Evolutionary conservation across 768 basidiomycete species (phyloP).

Genomic region (Leccinum obscurum): DNA sequence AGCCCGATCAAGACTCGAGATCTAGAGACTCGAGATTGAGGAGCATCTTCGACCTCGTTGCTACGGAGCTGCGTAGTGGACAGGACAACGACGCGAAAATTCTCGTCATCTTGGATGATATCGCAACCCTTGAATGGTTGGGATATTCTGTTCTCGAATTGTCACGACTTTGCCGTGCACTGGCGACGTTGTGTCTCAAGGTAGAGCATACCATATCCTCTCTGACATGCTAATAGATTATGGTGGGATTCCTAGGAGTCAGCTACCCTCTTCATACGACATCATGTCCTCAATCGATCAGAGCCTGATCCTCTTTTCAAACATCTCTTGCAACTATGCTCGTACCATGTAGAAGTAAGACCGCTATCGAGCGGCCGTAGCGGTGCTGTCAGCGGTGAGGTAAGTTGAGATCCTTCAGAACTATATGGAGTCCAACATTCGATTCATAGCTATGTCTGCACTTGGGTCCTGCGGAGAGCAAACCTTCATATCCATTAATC

Average conservation of each 20-base stretch:
- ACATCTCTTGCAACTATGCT: constrained; percentile 58
- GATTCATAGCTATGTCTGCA: constrained; percentile 60
- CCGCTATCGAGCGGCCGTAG: constrained; percentile 75
- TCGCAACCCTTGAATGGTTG: constrained; percentile 70
- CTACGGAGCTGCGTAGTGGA: constrained; percentile 23
- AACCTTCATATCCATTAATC: constrained; percentile 39
- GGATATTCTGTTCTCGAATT: constrained; percentile 56
- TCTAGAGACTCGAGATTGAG: constrained; percentile 24
- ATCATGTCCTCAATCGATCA: constrained; percentile 54
- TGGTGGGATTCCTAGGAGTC: constrained; percentile 38
- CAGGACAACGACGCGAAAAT: constrained; percentile 14
- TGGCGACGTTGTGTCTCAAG: constrained; percentile 56
- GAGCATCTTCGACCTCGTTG: constrained; percentile 39
- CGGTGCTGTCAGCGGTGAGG: constrained; percentile 78
- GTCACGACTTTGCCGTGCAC: constrained; percentile 57
- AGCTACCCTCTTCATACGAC: constrained; percentile 60
- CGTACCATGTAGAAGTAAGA: constrained; percentile 70
- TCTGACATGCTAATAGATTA: neutral
- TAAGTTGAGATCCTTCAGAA: constrained; percentile 27
- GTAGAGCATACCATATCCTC: constrained; percentile 31
- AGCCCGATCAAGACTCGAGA: constrained; percentile 7
- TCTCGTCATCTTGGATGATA: constrained; percentile 71
- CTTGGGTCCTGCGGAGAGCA: constrained; percentile 44
- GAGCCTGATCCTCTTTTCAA: constrained; percentile 64
- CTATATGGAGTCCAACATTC: neutral